Conservation (phyloP, 306 rosid species). For the Vigna nakashimae region DNA sequence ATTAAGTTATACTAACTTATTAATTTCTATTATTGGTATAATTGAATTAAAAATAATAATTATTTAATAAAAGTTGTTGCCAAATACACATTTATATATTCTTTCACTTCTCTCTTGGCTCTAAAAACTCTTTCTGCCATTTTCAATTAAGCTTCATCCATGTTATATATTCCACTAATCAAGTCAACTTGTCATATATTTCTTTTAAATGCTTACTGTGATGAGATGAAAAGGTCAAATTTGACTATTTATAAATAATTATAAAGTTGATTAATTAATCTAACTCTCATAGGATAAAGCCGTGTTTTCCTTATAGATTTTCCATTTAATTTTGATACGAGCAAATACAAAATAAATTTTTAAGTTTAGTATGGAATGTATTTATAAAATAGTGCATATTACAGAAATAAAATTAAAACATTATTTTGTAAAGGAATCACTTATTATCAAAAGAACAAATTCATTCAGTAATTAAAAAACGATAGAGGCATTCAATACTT, state of each 20-base stretch:
- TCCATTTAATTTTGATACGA: not conserved
- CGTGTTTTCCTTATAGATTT: too few relatives aligned
- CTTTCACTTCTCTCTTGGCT: not conserved
- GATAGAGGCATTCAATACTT: not conserved
- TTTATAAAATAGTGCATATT: too few relatives aligned
- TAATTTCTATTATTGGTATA: not conserved
- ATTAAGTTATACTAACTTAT: not conserved
- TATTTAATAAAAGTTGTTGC: not conserved
- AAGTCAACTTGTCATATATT: not conserved
- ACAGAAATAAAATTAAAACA: too few relatives aligned
- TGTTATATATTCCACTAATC: not conserved
- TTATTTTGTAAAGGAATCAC: not conserved
- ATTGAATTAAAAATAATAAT: not conserved
- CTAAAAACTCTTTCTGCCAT: not conserved
- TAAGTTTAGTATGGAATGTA: too few relatives aligned
- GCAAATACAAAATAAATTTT: too few relatives aligned
- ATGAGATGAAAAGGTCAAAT: not conserved
- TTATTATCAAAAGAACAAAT: not conserved
- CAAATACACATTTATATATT: not conserved
- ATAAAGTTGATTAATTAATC: not conserved
- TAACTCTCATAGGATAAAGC: not conserved
- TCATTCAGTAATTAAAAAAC: not conserved
- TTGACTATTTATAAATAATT: slow-evolving; percentile 2
- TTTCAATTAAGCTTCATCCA: not conserved
- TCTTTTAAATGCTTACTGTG: not conserved